A percentile compares a stretch with the other conserved stretches of the same genome.
Conservation (phyloP, 305 asterid species). For the Fraxinus albicans region DNA sequence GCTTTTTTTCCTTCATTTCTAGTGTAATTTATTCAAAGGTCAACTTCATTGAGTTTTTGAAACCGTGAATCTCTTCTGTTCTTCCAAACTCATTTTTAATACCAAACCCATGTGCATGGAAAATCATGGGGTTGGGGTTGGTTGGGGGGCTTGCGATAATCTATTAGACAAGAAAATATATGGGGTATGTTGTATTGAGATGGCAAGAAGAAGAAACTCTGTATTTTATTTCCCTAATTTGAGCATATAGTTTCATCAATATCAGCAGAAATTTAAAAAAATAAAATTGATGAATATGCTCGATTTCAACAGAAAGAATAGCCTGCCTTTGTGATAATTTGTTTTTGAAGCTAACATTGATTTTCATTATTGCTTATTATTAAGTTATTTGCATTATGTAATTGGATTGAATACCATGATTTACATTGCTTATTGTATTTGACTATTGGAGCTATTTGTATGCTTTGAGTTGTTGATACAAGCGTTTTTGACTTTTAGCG, state of each 20-base stretch:
- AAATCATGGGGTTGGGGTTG: background rate
- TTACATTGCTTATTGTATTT: background rate
- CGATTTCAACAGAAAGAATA: background rate
- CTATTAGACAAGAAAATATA: background rate
- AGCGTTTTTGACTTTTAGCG: background rate
- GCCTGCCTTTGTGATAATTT: background rate
- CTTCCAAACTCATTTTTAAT: background rate
- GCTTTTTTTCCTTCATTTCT: background rate
- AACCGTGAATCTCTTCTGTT: background rate
- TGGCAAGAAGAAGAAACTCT: background rate
- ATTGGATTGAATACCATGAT: background rate
- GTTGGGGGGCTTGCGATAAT: background rate
- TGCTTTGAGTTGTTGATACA: background rate
- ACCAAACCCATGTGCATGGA: background rate
- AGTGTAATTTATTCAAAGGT: background rate
- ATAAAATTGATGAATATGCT: background rate
- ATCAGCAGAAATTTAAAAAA: background rate
- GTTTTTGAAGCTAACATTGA: background rate
- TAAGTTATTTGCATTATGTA: background rate
- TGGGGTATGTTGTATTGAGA: background rate
- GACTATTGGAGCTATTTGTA: background rate
- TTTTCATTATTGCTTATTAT: background rate
- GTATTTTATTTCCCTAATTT: background rate
- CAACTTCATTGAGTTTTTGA: background rate
- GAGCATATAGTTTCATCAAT: background rate